These are phyloP conservation scores for Carex kokanica DNA, from an alignment of 176 grass and related monocot genomes.

Conservation along the genomic window DNA sequence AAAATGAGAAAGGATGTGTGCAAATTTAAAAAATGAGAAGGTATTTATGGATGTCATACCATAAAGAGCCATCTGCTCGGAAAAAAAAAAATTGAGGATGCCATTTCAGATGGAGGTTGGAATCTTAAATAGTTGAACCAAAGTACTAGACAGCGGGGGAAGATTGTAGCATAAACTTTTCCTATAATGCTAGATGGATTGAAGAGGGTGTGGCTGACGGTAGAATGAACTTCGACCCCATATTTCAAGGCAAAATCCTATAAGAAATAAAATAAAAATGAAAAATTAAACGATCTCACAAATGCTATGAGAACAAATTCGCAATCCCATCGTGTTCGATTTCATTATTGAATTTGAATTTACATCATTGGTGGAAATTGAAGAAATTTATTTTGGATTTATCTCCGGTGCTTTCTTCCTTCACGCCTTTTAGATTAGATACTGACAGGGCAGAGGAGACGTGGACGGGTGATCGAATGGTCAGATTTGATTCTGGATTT, in stretches of 20 bases:
- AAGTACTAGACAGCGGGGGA: not conserved
- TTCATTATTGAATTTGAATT: conserved; percentile 30
- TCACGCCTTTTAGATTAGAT: conserved; percentile 22
- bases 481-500: conserved; percentile 28
- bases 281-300: not conserved
- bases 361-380: not conserved
- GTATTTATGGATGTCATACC: no score
- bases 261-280: not conserved
- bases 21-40: no score
- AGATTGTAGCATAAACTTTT: conserved; percentile 38
- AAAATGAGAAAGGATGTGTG: no score
- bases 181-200: conserved; percentile 55
- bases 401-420: not conserved
- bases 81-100: no score
- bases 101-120: no score
- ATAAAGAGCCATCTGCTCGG: no score
- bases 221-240: conserved; percentile 61
- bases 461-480: conserved; percentile 32
- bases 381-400: not conserved
- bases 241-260: conserved; percentile 66
- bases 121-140: not conserved
- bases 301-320: conserved; percentile 22
- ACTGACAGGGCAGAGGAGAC: not conserved
- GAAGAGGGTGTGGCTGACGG: conserved; percentile 77
- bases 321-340: conserved; percentile 62